Percentiles rank a stretch among this genome's conserved stretches.
These are phyloP conservation scores for Papilionanthe hybrid DNA, from an alignment of 116 monocot genomes.

Conservation along the genomic window DNA sequence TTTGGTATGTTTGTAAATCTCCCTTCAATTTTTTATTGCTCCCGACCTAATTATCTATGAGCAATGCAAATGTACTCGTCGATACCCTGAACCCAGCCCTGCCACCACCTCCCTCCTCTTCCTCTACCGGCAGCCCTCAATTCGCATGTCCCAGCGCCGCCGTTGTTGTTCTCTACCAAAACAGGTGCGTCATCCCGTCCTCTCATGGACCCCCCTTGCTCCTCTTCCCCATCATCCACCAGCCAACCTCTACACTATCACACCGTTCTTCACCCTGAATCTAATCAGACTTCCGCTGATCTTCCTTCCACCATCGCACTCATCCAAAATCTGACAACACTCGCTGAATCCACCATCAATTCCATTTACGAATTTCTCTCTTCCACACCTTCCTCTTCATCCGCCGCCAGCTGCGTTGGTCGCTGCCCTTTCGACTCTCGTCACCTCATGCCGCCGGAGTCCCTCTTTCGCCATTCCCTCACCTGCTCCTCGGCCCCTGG, in stretches of 20 bases:
- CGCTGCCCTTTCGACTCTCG: conserved; percentile 57
- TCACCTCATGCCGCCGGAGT: conserved; percentile 68
- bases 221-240: not conserved
- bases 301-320: conserved; percentile 38
- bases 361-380: conserved; percentile 33
- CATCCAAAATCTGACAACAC: conserved; percentile 22
- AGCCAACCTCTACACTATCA: conserved; percentile 13
- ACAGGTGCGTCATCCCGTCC: not conserved
- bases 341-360: conserved; percentile 30
- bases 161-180: no score
- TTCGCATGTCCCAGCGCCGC: not conserved
- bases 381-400: not conserved
- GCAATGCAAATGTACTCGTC: no score
- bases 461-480: conserved; percentile 74
- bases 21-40: no score
- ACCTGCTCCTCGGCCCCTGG: conserved; percentile 43
- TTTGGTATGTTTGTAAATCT: no score
- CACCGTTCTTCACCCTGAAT: not conserved
- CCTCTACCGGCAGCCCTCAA: no score
- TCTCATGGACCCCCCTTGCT: conserved; percentile 7
- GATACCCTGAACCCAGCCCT: no score
- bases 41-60: no score
- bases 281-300: conserved; percentile 12
- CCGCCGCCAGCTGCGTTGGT: conserved; percentile 5
- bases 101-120: no score